Percentiles rank a stretch among this genome's conserved stretches.
Conservation (phyloP, 2,329 filamentous ascomycete species). For the Sporothrix globosa region DNA sequence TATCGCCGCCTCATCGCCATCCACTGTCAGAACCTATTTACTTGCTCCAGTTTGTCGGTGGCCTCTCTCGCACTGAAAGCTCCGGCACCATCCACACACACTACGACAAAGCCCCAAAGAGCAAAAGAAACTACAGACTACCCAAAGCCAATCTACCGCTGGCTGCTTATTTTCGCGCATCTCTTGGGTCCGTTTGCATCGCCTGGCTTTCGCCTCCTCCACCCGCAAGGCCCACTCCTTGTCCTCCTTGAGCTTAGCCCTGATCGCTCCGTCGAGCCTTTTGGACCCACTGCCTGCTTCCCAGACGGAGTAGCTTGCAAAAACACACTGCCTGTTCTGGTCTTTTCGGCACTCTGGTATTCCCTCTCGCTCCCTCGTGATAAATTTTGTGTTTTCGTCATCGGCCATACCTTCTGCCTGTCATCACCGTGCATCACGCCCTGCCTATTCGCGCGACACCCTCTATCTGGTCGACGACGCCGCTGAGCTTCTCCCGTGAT, state of each 20-base stretch:
- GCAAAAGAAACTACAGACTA: too few species aligned
- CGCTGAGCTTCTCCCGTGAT: too few species aligned
- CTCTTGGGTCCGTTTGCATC: slow-evolving; percentile 1
- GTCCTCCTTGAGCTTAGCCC: slow-evolving; percentile 17
- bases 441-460: neutral
- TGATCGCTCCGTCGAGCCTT: slow-evolving; percentile 3
- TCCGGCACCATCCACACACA: neutral
- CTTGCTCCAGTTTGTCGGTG: neutral
- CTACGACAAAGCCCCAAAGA: neutral
- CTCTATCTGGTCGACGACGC: neutral
- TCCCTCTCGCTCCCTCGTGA: slow-evolving; percentile 18
- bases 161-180: slow-evolving; percentile 25
- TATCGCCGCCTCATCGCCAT: slow-evolving; percentile 14
- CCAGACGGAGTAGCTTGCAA: slow-evolving; percentile 27
- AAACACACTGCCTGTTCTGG: slow-evolving; percentile 31
- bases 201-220: slow-evolving; percentile 23
- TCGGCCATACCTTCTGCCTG: neutral
- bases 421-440: slow-evolving; percentile 12
- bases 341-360: slow-evolving; percentile 23
- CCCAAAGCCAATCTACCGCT: neutral
- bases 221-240: slow-evolving; percentile 10
- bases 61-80: neutral
- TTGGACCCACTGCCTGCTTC: slow-evolving; percentile 23
- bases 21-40: slow-evolving; percentile 8
- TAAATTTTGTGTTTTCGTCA: slow-evolving; percentile 27